These are phyloP conservation scores for Hemileccinum impolitum DNA, from an alignment of 768 basidiomycete genomes.

Conservation along the genomic window DNA sequence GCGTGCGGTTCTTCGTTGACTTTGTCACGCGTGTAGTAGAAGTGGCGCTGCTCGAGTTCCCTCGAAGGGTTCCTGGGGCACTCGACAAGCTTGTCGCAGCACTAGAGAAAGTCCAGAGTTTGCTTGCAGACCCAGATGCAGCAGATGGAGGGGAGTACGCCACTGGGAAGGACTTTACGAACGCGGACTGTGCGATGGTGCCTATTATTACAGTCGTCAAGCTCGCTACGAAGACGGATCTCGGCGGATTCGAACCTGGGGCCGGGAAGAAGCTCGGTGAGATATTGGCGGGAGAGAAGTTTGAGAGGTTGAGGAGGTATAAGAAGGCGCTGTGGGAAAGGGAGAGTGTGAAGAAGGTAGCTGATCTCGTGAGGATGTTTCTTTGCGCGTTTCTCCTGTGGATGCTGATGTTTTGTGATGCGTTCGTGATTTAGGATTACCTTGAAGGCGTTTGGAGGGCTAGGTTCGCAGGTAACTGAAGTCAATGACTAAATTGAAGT, in stretches of 20 bases:
- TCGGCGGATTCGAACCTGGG: constrained; percentile 47
- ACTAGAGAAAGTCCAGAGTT: constrained; percentile 2
- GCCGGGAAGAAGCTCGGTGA: constrained; percentile 43
- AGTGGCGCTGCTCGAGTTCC: constrained; percentile 33
- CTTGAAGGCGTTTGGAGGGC: not conserved
- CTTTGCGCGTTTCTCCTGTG: not conserved
- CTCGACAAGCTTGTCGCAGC: not conserved
- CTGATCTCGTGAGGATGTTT: constrained; percentile 5
- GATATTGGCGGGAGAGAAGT: constrained; percentile 41
- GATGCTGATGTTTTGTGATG: not conserved
- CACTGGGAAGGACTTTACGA: constrained; percentile 45
- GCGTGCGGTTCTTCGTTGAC: constrained; percentile 61
- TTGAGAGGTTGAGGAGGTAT: constrained; percentile 48
- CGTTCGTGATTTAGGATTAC: constrained; percentile 6
- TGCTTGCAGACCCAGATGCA: constrained; percentile 34
- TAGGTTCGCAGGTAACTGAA: not conserved
- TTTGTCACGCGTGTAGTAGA: constrained; percentile 41
- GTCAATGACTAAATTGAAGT: not conserved
- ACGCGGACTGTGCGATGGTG: constrained; percentile 55
- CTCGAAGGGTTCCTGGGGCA: constrained; percentile 14
- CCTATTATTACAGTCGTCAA: constrained; percentile 53
- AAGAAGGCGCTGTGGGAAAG: constrained; percentile 43
- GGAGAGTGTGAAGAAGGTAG: constrained; percentile 10
- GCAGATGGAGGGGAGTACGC: constrained; percentile 38
- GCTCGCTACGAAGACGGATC: constrained; percentile 41